These are phyloP conservation scores for Microdochium paspali DNA, from an alignment of 2,329 filamentous ascomycete species.

Conservation along the genomic window DNA sequence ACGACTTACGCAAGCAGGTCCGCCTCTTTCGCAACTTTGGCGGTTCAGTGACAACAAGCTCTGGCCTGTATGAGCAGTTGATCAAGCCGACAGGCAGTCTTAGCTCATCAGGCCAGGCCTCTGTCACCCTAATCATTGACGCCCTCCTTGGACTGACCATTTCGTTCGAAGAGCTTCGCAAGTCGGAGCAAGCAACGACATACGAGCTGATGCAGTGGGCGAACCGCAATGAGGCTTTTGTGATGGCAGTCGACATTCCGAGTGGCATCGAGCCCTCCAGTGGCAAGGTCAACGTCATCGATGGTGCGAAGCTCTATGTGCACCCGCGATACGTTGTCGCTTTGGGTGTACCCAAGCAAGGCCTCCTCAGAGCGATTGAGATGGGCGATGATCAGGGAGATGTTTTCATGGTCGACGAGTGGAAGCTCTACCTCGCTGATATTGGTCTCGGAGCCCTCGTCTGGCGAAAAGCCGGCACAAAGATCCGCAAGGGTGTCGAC, in stretches of 20 bases:
- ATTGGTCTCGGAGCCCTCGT: conserved; percentile 75
- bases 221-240: conserved; percentile 74
- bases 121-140: conserved; percentile 48
- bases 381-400: conserved; percentile 42
- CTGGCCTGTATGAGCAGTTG: conserved; percentile 51
- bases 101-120: conserved; percentile 14
- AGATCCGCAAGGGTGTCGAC: conserved; percentile 73
- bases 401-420: conserved; percentile 44
- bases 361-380: conserved; percentile 68
- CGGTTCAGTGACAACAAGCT: conserved; percentile 57
- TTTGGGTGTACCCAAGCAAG: conserved; percentile 78
- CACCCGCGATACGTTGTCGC: conserved; percentile 75
- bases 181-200: conserved; percentile 71
- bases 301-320: conserved; percentile 72
- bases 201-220: conserved; percentile 92
- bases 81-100: conserved; percentile 31
- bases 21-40: conserved; percentile 78
- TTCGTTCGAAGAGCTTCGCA: conserved; percentile 79
- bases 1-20: conserved; percentile 72
- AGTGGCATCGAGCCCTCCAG: conserved; percentile 77
- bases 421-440: conserved; percentile 79
- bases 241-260: conserved; percentile 83
- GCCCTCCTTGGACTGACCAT: conserved; percentile 79
- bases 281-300: conserved; percentile 56
- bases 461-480: conserved; percentile 76